Evolutionary conservation across 2,329 filamentous ascomycete genomes (phyloP), one percentile per base, ranked within the genome.

Genomic region (Grosmannia clavigera): DNA sequence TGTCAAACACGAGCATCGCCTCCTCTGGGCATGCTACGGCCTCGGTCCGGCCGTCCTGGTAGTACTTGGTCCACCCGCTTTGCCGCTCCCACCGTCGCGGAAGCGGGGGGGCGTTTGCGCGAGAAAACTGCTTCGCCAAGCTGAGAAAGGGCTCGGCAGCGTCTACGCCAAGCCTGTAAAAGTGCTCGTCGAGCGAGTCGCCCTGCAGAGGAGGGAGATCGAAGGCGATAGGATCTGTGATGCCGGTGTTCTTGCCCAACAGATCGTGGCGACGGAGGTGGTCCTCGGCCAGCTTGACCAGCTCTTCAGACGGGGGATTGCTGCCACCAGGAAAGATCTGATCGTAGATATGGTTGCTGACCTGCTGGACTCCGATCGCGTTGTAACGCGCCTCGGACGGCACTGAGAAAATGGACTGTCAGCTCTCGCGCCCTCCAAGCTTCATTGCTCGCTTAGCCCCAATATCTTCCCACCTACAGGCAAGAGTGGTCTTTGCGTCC

Each of bases 61-160:
- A 79, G 73, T 99, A 99, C 72, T 91, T 96, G 0, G 92, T 97
- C 94, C 94, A 99, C 1, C 94, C 95, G 69, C 90, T 95, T 66
- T 77, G 80, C 48, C 75, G 81, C 33, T 86, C 74, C 94, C 94
- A 99, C 78, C 85, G 81, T 48, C 81, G 75, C 40, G 84, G 84
- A 63, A 79, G 81, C 3, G 75, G 75, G 3, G 84, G 73, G 73
- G 87, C 71, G 74, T 82, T 71, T 69, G 79, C 78, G 63, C 75
- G 75, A 0, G 88, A 82, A 69, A 95, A 95, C 46, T 84, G 75
- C 69, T 89, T 94, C 1, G 92, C 88, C 64, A 84, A 75, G 6
- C 76, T 78, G 53, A 97, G 72, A 67, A 88, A 96, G 0, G 94
- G 92, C 66, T 96, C 90, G 5, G 91, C 89, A 52, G 87, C 85